Evolutionary conservation across 495 filamentous ascomycete species (phyloP).

Genomic region (Amorphotheca resinae): DNA sequence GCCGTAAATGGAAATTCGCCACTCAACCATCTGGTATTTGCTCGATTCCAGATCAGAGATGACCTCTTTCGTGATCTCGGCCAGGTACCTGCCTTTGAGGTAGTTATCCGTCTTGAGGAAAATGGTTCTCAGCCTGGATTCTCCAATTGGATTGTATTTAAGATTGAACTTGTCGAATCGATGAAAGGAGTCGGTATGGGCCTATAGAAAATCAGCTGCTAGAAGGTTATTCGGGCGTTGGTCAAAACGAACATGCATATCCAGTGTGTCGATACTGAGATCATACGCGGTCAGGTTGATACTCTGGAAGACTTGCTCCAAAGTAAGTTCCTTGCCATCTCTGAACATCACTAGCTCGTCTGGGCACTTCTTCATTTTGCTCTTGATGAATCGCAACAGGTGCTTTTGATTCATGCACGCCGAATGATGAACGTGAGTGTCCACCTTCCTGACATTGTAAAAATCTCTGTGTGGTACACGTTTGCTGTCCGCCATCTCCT

Average conservation of each 20-base stretch:
- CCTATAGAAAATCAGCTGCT: conserved; percentile 33
- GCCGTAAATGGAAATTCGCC: conserved; percentile 95
- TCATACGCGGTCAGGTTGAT: conserved; percentile 97
- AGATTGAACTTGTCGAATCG: conserved; percentile 99
- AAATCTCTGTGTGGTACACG: conserved; percentile 95
- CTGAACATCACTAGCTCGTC: conserved; percentile 88
- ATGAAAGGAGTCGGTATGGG: conserved; percentile 95
- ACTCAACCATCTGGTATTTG: conserved; percentile 99
- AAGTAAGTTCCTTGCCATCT: conserved; percentile 83
- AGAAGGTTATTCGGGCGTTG: not conserved
- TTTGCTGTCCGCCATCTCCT: conserved; percentile 96
- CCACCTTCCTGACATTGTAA: conserved; percentile 97
- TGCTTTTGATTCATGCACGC: conserved; percentile 99
- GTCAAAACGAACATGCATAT: conserved; percentile 62
- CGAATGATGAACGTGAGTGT: conserved; percentile 98
- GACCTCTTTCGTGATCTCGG: conserved; percentile 95
- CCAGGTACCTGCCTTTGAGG: conserved; percentile 89
- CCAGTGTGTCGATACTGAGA: conserved; percentile 92
- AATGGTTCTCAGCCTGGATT: conserved; percentile 87
- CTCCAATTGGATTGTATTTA: conserved; percentile 96
- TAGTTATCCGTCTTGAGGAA: conserved; percentile 98
- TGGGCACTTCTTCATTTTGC: conserved; percentile 95
- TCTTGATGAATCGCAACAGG: conserved; percentile 94
- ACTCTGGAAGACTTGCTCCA: conserved; percentile 90
- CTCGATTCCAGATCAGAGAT: conserved; percentile 96